Conservation (phyloP, 257 asterid species). For the Nemophila menziesii region DNA sequence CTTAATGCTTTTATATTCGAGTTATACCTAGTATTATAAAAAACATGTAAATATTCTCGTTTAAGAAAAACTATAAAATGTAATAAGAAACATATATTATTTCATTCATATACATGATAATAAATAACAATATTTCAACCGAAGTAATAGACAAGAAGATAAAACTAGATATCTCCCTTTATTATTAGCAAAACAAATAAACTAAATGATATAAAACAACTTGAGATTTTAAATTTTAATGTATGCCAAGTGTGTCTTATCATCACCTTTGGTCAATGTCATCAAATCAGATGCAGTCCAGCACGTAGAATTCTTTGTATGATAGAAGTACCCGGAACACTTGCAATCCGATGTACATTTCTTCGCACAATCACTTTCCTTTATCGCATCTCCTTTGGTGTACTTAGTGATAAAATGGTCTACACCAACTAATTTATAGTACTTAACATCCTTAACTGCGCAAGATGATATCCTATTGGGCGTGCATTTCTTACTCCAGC, state of each 20-base stretch:
- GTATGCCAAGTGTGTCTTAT: constrained; percentile 25
- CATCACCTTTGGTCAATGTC: constrained; percentile 17
- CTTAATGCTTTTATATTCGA: too few species aligned
- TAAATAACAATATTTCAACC: too few species aligned
- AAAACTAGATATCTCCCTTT: too few species aligned
- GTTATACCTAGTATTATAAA: too few species aligned
- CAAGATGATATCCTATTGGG: constrained; percentile 17
- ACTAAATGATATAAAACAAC: too few species aligned
- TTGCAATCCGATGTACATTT: constrained; percentile 26
- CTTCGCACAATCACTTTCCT: constrained; percentile 18
- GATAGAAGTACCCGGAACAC: constrained; percentile 29
- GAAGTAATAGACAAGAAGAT: too few species aligned
- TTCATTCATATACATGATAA: too few species aligned
- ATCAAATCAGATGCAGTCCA: constrained; percentile 26
- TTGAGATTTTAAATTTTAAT: too few species aligned
- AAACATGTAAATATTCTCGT: too few species aligned
- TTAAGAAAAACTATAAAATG: too few species aligned
- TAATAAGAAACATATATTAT: too few species aligned
- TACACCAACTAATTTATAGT: constrained; percentile 28
- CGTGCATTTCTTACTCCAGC: constrained; percentile 24
- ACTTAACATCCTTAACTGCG: constrained; percentile 5
- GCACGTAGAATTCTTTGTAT: constrained; percentile 18
- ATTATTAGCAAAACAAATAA: too few species aligned
- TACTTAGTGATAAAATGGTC: constrained; percentile 19
- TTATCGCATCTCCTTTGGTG: constrained; percentile 17